A percentile compares a stretch with the other conserved stretches of the same genome.
Evolutionary conservation across 2,329 filamentous ascomycete species (phyloP).

Genomic region (Pestalotiopsis sp.): DNA sequence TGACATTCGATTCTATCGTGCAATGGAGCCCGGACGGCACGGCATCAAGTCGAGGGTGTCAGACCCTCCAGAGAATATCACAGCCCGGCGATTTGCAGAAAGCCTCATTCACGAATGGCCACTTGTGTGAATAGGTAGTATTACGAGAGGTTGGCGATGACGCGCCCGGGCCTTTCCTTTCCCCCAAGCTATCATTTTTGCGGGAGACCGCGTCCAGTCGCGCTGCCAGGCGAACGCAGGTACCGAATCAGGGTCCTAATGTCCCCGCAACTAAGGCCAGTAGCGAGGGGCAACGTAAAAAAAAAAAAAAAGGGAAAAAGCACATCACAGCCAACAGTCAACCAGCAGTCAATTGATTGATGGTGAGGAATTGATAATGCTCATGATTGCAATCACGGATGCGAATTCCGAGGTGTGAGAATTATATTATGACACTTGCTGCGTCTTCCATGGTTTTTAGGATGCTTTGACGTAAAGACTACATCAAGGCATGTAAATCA

Average conservation of each 20-base stretch:
- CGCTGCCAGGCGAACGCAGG: neutral
- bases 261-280: neutral
- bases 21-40: neutral
- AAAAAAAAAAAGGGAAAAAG: neutral
- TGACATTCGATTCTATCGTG: neutral
- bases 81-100: neutral
- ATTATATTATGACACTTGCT: too few species aligned
- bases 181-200: neutral
- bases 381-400: neutral
- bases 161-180: neutral
- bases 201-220: neutral
- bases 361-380: neutral
- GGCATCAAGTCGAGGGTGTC: neutral
- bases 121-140: neutral
- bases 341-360: neutral
- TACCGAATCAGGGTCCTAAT: neutral
- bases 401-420: too few species aligned
- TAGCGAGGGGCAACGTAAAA: neutral
- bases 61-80: neutral
- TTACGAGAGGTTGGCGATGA: conserved; percentile 2
- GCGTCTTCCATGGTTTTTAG: neutral
- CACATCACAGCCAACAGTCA: neutral
- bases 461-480: neutral
- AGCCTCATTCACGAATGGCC: neutral
- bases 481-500: neutral